phyloP scores from a whole-genome alignment of 1,284 basidiomycete species.

The Tilletia caries region DNA sequence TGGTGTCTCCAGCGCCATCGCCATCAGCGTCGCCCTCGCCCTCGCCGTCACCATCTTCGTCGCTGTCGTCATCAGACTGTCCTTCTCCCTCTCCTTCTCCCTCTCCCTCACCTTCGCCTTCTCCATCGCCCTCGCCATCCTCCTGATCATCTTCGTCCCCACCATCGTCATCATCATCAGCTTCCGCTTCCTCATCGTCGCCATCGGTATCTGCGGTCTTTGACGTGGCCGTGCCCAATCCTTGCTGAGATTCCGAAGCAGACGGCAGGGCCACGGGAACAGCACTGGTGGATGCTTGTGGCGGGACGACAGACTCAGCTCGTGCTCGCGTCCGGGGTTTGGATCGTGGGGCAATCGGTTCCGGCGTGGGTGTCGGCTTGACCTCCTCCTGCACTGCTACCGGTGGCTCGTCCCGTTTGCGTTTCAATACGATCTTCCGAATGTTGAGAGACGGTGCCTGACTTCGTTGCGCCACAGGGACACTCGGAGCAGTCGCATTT shows the following conservation, averaged over 20 bases:
- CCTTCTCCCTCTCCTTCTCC: background rate
- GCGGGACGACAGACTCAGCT: background rate
- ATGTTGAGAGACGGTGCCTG: background rate
- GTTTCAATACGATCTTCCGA: slow-evolving; percentile 7
- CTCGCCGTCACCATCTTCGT: background rate
- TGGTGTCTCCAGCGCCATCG: background rate
- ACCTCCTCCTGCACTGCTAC: too few relatives aligned
- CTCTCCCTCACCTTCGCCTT: slow-evolving; percentile 12
- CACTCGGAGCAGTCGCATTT: too few relatives aligned
- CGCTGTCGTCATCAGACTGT: background rate
- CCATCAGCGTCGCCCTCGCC: background rate
- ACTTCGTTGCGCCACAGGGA: background rate
- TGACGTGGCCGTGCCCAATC: slow-evolving; percentile 8
- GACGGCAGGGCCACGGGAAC: background rate
- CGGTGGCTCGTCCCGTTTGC: background rate
- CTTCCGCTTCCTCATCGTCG: background rate
- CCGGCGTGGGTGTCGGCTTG: background rate
- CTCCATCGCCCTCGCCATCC: slow-evolving; percentile 16
- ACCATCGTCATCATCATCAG: slow-evolving; percentile 11
- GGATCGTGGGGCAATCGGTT: background rate
- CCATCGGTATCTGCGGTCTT: too few relatives aligned
- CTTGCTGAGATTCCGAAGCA: background rate
- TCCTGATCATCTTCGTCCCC: slow-evolving; percentile 1
- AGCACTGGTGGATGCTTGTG: background rate
- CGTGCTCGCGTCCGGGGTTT: background rate